Evolutionary conservation across 2,329 filamentous ascomycete genomes (phyloP), one percentile per base, ranked within the genome.

Genomic region (Colletotrichum abscissum): DNA sequence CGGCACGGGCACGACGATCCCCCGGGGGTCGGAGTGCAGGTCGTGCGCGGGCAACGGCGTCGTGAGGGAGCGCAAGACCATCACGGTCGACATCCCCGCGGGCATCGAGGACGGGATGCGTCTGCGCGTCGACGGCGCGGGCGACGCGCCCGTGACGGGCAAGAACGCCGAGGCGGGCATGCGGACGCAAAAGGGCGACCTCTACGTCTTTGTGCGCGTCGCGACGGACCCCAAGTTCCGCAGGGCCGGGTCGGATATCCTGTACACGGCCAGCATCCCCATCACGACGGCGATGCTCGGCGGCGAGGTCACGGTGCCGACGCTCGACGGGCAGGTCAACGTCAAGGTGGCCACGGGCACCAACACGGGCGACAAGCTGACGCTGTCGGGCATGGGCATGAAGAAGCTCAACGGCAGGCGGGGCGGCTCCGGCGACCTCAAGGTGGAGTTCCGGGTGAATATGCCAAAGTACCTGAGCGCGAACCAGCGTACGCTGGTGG

Each of bases 41-140:
- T 89, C 91, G 0, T 99, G 97, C 82, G 85, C 88, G 73, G 97
- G 97, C 49, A 91, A 95, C 67, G 97, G 97, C 58, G 95, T 97
- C 19, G 90, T 95, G 46, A 89, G 95, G 77, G 94, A 98, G 79
- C 89, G 92, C 74, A 95, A 94, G 85, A 94, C 93, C 0, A 92
- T 99, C 63, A 93, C 90, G 33, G 90, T 99, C 56, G 95, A 98
- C 78, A 98, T 99, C 58, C 97, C 97, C 1, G 95, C 94, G 26
- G 97, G 97, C 76, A 95, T 99, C 38, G 97, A 98, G 81, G 96
- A 99, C 81, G 95, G 96, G 68, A 98, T 98, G 96, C 91, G 95
- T 70, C 85, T 99, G 78, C 90, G 94, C 65, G 90, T 99, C 33
- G 91, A 92, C 72, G 94, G 94, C 30, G 95, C 97, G 80, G 97